These are phyloP conservation scores for Neocatenulostroma microsporum DNA, from an alignment of 2,329 filamentous ascomycete genomes.

Conservation along the genomic window DNA sequence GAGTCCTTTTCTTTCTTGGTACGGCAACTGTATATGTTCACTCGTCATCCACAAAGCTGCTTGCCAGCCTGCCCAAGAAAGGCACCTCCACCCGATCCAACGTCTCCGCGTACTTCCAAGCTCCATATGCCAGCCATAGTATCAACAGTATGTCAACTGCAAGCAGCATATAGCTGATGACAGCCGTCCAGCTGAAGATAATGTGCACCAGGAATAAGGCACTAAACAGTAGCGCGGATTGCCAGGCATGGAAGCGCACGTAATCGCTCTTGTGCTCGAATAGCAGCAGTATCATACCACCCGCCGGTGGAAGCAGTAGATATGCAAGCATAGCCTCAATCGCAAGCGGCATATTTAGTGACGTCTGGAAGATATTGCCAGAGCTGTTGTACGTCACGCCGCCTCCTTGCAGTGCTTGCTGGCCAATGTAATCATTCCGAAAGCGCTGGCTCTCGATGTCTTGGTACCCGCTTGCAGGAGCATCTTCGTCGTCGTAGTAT, in stretches of 20 bases:
- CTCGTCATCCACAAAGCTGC: slow-evolving; percentile 85
- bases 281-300: slow-evolving; percentile 74
- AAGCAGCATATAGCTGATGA: slow-evolving; percentile 78
- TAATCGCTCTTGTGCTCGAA: slow-evolving; percentile 95
- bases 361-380: slow-evolving; percentile 77
- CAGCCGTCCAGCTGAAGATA: slow-evolving; percentile 73
- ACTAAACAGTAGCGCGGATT: slow-evolving; percentile 39
- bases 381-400: slow-evolving; percentile 37
- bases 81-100: slow-evolving; percentile 72
- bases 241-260: slow-evolving; percentile 96
- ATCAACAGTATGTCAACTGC: slow-evolving; percentile 68
- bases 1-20: too few species aligned
- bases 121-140: slow-evolving; percentile 64
- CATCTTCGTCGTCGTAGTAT: slow-evolving; percentile 22
- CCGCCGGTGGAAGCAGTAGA: slow-evolving; percentile 72
- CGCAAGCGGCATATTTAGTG: slow-evolving; percentile 74
- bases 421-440: slow-evolving; percentile 25
- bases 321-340: slow-evolving; percentile 90
- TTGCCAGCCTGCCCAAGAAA: slow-evolving; percentile 76
- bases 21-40: too few species aligned
- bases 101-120: slow-evolving; percentile 72
- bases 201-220: slow-evolving; percentile 66
- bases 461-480: slow-evolving; percentile 14
- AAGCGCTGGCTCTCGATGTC: slow-evolving; percentile 25
- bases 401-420: slow-evolving; percentile 19